phyloP scores from a whole-genome alignment of 2,329 filamentous ascomycete species.

The Neodidymelliopsis sp. region DNA sequence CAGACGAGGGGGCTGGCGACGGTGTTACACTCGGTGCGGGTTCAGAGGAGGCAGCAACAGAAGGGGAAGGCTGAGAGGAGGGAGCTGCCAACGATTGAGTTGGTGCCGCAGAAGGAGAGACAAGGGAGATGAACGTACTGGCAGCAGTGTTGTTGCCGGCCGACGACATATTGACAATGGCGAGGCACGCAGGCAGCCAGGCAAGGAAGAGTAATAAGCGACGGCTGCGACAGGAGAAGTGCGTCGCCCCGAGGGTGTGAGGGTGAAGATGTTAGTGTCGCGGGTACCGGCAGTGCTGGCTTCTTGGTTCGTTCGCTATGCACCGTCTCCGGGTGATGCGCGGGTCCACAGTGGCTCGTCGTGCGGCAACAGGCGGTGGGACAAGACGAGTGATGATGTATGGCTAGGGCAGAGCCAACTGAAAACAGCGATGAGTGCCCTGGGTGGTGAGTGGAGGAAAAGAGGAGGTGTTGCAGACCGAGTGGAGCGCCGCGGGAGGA shows the following conservation, averaged over 20 bases:
- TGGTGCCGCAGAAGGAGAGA: conserved; percentile 20
- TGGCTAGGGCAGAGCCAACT: conserved; percentile 18
- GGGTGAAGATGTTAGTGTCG: conserved; percentile 29
- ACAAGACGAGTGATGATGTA: conserved; percentile 29
- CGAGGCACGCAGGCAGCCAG: conserved; percentile 16
- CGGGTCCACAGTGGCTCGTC: conserved; percentile 20
- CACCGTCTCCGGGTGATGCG: conserved; percentile 14
- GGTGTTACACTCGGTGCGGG: conserved; percentile 31
- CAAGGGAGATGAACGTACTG: conserved; percentile 44
- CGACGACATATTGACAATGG: conserved; percentile 36
- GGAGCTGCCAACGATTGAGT: conserved; percentile 17
- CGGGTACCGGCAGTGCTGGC: conserved; percentile 15
- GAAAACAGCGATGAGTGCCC: conserved; percentile 8
- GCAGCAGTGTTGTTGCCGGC: conserved; percentile 36
- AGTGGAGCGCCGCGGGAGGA: conserved; percentile 27
- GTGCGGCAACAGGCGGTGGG: conserved; percentile 25
- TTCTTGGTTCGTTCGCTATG: conserved; percentile 8
- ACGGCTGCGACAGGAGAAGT: conserved; percentile 2
- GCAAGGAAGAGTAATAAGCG: conserved; percentile 20
- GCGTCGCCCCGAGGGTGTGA: conserved; percentile 14
- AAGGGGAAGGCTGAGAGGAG: conserved; percentile 21
- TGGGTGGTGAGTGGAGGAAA: conserved; percentile 23
- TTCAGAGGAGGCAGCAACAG: conserved; percentile 26
- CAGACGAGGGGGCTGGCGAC: conserved; percentile 29
- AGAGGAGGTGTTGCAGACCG: conserved; percentile 29